Conservation (phyloP, 257 asterid species). For the Ilex asprella region DNA sequence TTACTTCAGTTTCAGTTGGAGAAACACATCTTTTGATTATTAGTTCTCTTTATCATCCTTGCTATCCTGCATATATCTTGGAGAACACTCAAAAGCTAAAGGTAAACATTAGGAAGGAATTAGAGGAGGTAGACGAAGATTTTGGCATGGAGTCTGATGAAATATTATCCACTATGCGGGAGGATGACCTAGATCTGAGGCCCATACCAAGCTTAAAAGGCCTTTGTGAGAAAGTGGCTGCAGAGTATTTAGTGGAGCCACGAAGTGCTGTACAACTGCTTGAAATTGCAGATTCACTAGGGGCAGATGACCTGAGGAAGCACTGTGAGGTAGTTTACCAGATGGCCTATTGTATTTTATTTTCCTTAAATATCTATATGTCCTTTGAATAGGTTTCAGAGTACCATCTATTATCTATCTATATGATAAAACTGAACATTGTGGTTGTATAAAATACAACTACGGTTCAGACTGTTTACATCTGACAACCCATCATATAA, state of each 20-base stretch:
- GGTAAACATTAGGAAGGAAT: conserved; percentile 30
- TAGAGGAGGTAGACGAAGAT: conserved; percentile 55
- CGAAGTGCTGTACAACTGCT: conserved; percentile 71
- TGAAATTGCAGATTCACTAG: conserved; percentile 89
- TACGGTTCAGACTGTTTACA: too few species aligned
- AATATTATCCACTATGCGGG: conserved; percentile 20
- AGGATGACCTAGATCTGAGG: conserved; percentile 25
- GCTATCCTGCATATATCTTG: conserved; percentile 29
- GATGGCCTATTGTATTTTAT: conserved; percentile 5
- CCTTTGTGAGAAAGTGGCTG: conserved; percentile 80
- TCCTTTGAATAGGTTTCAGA: too few species aligned
- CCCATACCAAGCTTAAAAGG: conserved; percentile 52
- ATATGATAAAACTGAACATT: too few species aligned
- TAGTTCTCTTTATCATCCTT: conserved; percentile 86
- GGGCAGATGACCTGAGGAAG: conserved; percentile 68
- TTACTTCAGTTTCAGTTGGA: conserved; percentile 89
- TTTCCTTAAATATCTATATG: too few species aligned
- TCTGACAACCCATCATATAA: too few species aligned
- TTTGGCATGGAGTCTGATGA: conserved; percentile 54
- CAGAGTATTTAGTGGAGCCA: conserved; percentile 87
- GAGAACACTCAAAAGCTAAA: conserved; percentile 23
- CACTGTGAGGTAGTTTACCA: conserved; percentile 55
- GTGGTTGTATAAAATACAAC: too few species aligned
- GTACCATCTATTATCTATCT: too few species aligned
- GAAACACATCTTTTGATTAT: conserved; percentile 81